A percentile compares a stretch with the other conserved stretches of the same genome.
These are phyloP conservation scores for Mycena chlorophos DNA, from an alignment of 768 basidiomycete species.

Conservation along the genomic window DNA sequence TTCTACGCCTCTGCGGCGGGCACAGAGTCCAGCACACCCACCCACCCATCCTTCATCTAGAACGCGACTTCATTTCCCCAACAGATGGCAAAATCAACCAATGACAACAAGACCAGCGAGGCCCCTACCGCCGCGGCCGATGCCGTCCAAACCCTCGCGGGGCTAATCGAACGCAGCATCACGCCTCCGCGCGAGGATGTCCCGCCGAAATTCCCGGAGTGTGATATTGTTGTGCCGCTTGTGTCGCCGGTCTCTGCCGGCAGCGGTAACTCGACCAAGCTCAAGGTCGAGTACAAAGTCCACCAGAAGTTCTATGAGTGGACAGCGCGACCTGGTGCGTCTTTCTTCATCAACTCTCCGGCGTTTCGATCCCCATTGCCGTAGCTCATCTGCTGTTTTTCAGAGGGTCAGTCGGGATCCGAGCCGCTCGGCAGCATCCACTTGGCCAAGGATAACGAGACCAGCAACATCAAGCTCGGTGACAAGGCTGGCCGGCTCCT, in stretches of 20 bases:
- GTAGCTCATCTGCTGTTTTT: not conserved
- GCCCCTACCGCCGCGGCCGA: too few relatives aligned
- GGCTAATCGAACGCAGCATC: too few relatives aligned
- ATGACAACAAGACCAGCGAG: too few relatives aligned
- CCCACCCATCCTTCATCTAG: too few relatives aligned
- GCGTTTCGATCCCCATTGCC: too few relatives aligned
- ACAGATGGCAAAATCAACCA: too few relatives aligned
- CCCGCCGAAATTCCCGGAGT: not conserved
- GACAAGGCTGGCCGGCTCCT: not conserved
- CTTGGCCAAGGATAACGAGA: not conserved
- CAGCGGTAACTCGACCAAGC: not conserved
- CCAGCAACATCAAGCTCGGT: not conserved
- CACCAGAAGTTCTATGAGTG: not conserved
- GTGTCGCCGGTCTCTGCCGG: not conserved
- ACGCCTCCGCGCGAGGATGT: not conserved
- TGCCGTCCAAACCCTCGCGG: too few relatives aligned
- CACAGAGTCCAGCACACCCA: too few relatives aligned
- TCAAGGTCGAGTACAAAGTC: not conserved
- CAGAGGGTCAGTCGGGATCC: not conserved
- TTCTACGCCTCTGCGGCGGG: too few relatives aligned
- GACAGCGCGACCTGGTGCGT: not conserved
- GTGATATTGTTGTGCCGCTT: not conserved
- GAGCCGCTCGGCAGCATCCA: not conserved
- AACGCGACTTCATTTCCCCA: too few relatives aligned
- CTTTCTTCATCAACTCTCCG: too few relatives aligned